Evolutionary conservation across 305 asterid genomes (phyloP).

Genomic region (Fraxinus baroniana): DNA sequence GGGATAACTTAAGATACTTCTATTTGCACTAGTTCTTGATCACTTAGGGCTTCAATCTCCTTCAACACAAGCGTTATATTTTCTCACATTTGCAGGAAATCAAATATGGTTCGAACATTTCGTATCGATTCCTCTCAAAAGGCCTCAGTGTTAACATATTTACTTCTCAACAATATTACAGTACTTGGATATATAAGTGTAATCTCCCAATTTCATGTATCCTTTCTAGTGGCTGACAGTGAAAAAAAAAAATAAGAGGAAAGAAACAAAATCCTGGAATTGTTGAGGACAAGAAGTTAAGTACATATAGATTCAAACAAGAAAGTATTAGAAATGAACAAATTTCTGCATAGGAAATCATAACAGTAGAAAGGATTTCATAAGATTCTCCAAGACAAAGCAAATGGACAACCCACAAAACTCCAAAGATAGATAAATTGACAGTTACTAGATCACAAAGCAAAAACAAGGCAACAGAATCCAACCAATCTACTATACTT

Average conservation of each 20-base stretch:
- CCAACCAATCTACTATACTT: constrained; percentile 34
- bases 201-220: not conserved
- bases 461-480: constrained; percentile 31
- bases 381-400: constrained; percentile 49
- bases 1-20: not conserved
- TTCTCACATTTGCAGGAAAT: not conserved
- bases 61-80: not conserved
- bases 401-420: constrained; percentile 45
- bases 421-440: constrained; percentile 49
- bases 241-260: constrained; percentile 1
- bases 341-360: constrained; percentile 34
- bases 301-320: constrained; percentile 40
- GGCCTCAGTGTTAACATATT: not conserved
- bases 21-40: not conserved
- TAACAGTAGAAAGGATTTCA: constrained; percentile 32
- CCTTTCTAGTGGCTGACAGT: constrained; percentile 15
- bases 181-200: not conserved
- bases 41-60: not conserved
- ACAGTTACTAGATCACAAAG: constrained; percentile 35
- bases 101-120: not conserved
- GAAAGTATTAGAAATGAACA: constrained; percentile 36
- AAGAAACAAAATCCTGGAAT: constrained; percentile 24
- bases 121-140: not conserved
- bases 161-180: not conserved
- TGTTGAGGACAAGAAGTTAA: constrained; percentile 29